Evolutionary conservation across 495 filamentous ascomycete species (phyloP).

Genomic region (Penicillium bialowiezense): DNA sequence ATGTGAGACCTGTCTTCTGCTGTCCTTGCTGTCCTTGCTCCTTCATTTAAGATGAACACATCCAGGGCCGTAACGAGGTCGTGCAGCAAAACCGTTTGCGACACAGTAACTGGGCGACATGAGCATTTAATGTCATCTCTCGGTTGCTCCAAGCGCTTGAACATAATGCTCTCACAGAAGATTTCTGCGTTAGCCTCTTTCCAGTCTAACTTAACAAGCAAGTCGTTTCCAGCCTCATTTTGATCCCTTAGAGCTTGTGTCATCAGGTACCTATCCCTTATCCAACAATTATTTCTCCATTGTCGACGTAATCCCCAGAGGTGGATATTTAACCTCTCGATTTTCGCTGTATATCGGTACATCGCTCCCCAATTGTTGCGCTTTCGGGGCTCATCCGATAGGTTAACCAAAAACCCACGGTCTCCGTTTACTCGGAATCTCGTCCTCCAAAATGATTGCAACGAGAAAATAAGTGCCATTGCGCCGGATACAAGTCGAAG

Average conservation of each 20-base stretch:
- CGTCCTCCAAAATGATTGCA: background rate
- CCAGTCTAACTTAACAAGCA: no score
- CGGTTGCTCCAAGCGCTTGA: no score
- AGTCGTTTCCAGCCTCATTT: no score
- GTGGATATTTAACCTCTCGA: background rate
- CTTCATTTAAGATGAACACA: background rate
- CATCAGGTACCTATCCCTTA: no score
- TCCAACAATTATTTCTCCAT: background rate
- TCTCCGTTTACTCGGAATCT: slow-evolving; percentile 1
- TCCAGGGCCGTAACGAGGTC: no score
- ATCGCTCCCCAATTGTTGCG: background rate
- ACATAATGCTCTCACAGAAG: no score
- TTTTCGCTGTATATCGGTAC: background rate
- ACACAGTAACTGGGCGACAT: no score
- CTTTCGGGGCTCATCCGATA: background rate
- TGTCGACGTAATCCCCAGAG: background rate
- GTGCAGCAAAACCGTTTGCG: no score
- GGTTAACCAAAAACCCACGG: background rate
- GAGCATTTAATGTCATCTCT: no score
- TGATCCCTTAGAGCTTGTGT: no score
- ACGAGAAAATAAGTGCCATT: slow-evolving; percentile 6
- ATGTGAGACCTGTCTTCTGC: background rate
- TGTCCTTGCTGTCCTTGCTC: background rate
- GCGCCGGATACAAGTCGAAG: slow-evolving; percentile 4
- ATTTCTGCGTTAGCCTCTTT: no score